These are phyloP conservation scores for Alternaria burnsii DNA, from an alignment of 2,329 filamentous ascomycete genomes.

Conservation along the genomic window DNA sequence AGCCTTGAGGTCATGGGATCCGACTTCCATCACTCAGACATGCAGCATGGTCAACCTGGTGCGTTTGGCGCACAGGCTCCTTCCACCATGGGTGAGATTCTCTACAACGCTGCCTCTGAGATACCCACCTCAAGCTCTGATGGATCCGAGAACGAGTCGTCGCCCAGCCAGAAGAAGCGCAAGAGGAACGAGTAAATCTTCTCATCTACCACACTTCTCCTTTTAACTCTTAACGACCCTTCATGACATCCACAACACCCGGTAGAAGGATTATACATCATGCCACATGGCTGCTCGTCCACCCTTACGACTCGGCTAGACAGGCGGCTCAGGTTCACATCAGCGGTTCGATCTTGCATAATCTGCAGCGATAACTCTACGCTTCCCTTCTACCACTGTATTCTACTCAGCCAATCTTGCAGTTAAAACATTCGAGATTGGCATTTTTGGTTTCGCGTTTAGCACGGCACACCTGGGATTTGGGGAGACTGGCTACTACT, in stretches of 20 bases:
- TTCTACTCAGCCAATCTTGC: constrained; percentile 37
- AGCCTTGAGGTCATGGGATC: constrained; percentile 85
- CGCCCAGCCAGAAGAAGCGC: constrained; percentile 64
- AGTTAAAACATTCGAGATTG: constrained; percentile 25
- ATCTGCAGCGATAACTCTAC: constrained; percentile 38
- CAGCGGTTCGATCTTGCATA: constrained; percentile 25
- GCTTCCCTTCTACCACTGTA: constrained; percentile 36
- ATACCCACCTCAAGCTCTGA: constrained; percentile 49
- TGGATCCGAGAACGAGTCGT: constrained; percentile 51
- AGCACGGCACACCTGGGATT: constrained; percentile 36
- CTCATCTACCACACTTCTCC: constrained; percentile 23
- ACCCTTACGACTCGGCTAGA: constrained; percentile 45
- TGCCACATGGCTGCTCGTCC: constrained; percentile 40
- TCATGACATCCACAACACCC: constrained; percentile 44
- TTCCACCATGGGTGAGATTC: constrained; percentile 49
- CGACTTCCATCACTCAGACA: constrained; percentile 62
- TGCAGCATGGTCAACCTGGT: constrained; percentile 40
- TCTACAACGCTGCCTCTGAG: constrained; percentile 50
- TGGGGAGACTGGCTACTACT: constrained; percentile 23
- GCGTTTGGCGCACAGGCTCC: constrained; percentile 49
- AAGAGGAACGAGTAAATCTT: constrained; percentile 71
- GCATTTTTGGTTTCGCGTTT: constrained; percentile 31
- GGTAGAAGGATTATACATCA: constrained; percentile 40
- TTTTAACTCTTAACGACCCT: constrained; percentile 45
- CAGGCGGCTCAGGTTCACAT: constrained; percentile 37